Evolutionary conservation across 139 green algal genomes (phyloP).

Genomic region (Chlamydomonas sp.): DNA sequence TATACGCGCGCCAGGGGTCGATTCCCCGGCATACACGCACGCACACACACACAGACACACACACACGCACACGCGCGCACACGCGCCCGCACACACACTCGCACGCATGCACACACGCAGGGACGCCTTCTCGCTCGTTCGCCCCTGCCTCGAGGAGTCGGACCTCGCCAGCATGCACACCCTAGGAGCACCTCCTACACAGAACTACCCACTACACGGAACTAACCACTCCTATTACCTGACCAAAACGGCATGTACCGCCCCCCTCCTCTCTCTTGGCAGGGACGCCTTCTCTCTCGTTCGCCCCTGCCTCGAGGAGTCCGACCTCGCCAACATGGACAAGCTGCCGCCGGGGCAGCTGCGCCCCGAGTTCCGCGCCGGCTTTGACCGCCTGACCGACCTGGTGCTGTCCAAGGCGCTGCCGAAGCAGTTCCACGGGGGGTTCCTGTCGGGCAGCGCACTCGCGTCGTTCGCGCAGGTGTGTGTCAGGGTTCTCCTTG

Average conservation of each 20-base stretch:
- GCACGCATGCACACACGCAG: too few species aligned
- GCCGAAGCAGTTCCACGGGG: constrained; percentile 56
- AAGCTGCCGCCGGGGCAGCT: constrained; percentile 44
- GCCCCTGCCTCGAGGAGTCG: constrained; percentile 79
- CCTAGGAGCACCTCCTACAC: too few species aligned
- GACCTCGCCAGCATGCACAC: constrained; percentile 66
- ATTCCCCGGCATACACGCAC: too few species aligned
- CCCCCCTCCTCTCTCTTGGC: too few species aligned
- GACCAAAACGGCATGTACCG: too few species aligned
- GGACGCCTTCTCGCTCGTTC: constrained; percentile 86
- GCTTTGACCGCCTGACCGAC: constrained; percentile 59
- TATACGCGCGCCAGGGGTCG: too few species aligned
- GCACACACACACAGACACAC: too few species aligned
- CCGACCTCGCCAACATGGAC: constrained; percentile 66
- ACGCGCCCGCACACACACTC: too few species aligned
- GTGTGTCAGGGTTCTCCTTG: too few species aligned
- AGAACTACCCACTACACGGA: too few species aligned
- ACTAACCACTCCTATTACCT: too few species aligned
- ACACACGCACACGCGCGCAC: too few species aligned
- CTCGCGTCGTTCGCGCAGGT: constrained; percentile 31
- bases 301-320: constrained; percentile 81
- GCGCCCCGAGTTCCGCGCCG: constrained; percentile 76
- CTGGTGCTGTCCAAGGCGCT: constrained; percentile 51
- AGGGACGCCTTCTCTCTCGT: constrained; percentile 88
- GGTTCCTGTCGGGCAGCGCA: constrained; percentile 47